Conservation (phyloP, 1,284 basidiomycete species). For the Agroathelia rolfsii region DNA sequence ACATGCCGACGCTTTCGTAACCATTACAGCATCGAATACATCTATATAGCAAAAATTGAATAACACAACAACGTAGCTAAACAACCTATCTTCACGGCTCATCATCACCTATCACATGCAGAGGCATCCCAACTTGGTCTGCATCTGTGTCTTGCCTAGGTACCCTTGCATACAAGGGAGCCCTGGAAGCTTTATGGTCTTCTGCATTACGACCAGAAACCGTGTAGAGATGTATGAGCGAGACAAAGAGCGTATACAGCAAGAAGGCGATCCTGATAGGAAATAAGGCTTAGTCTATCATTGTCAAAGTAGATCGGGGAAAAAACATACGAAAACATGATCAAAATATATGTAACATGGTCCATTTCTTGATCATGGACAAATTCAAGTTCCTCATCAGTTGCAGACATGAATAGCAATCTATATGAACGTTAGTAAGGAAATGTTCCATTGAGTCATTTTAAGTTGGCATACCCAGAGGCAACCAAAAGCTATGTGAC, state of each 20-base stretch:
- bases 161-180: slow-evolving; percentile 31
- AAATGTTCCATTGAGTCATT: background rate
- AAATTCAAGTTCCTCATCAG: slow-evolving; percentile 77
- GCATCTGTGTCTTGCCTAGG: slow-evolving; percentile 19
- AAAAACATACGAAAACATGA: too few relatives aligned
- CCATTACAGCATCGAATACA: too few relatives aligned
- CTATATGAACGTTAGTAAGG: slow-evolving; percentile 20
- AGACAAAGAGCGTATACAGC: slow-evolving; percentile 61
- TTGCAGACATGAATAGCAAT: slow-evolving; percentile 82
- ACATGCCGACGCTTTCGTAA: too few relatives aligned
- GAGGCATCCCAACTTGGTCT: too few relatives aligned
- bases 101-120: slow-evolving; percentile 26
- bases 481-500: slow-evolving; percentile 59
- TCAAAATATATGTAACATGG: slow-evolving; percentile 80
- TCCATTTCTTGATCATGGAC: slow-evolving; percentile 69
- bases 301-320: background rate
- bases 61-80: too few relatives aligned
- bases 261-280: slow-evolving; percentile 63
- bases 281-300: background rate
- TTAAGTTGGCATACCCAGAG: slow-evolving; percentile 34
- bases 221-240: slow-evolving; percentile 47
- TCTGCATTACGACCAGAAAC: slow-evolving; percentile 52
- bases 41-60: too few relatives aligned
- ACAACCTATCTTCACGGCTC: too few relatives aligned
- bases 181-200: slow-evolving; percentile 10